A percentile compares a stretch with the other conserved stretches of the same genome.
Evolutionary conservation across 768 basidiomycete genomes (phyloP).

Genomic region (Xerocomus brunneocitrinus): DNA sequence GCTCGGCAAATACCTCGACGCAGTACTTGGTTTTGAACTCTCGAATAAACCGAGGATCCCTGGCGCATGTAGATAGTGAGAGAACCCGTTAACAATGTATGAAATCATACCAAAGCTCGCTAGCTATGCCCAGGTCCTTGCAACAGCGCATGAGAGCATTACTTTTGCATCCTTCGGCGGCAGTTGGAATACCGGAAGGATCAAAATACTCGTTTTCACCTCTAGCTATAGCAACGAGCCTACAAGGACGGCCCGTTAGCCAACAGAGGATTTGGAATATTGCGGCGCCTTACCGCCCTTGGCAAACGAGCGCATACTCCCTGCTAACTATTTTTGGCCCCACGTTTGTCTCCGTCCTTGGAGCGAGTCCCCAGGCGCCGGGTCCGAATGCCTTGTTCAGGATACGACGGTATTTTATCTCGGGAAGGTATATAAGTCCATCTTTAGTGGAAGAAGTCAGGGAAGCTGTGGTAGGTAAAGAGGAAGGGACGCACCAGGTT

Average conservation of each 20-base stretch:
- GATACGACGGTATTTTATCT: conserved; percentile 92
- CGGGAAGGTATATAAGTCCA: conserved; percentile 90
- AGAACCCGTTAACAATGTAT: neutral
- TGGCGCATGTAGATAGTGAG: conserved; percentile 24
- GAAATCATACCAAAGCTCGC: conserved; percentile 79
- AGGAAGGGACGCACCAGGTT: conserved; percentile 62
- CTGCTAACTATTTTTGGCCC: conserved; percentile 83
- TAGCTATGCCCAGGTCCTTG: conserved; percentile 94
- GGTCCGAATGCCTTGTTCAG: conserved; percentile 94
- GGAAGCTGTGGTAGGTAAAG: too few relatives aligned
- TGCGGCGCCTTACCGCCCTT: conserved; percentile 62
- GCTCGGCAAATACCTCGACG: conserved; percentile 81
- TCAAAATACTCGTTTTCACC: conserved; percentile 98
- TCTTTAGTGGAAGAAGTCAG: conserved; percentile 43
- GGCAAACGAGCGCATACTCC: conserved; percentile 92
- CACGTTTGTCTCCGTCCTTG: conserved; percentile 87
- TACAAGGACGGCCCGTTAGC: conserved; percentile 25
- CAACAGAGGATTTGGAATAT: neutral
- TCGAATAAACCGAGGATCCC: conserved; percentile 95
- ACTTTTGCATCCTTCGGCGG: conserved; percentile 92
- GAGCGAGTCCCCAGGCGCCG: conserved; percentile 95
- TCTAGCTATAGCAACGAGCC: conserved; percentile 84
- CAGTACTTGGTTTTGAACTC: conserved; percentile 85
- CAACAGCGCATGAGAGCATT: conserved; percentile 97
- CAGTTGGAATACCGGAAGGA: conserved; percentile 83